Conservation (phyloP, 2,329 filamentous ascomycete species). For the Trichoderma pleuroti region DNA sequence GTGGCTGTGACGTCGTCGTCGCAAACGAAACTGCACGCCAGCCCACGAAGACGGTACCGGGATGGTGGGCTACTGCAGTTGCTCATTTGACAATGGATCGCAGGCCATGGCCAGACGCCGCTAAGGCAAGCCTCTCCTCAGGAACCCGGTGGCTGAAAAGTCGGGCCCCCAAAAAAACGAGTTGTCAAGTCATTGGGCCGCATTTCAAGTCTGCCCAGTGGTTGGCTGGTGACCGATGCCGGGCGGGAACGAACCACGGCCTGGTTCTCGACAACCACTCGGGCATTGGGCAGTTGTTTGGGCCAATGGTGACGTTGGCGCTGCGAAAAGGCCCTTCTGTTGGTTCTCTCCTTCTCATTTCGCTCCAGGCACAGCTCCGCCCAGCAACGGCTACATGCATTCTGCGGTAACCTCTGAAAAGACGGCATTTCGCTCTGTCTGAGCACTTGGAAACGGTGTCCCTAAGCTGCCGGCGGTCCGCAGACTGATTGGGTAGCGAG, state of each 20-base stretch:
- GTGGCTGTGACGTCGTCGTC: conserved; percentile 18
- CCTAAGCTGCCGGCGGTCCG: not conserved
- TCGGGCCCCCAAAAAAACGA: conserved; percentile 16
- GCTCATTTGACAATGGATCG: conserved; percentile 37
- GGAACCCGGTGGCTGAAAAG: conserved; percentile 17
- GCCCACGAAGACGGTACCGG: conserved; percentile 26
- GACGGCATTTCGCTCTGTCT: not conserved
- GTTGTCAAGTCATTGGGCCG: conserved; percentile 16
- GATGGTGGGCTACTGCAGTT: conserved; percentile 28
- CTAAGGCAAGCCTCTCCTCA: conserved; percentile 17
- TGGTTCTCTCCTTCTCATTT: not conserved
- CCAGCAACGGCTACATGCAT: conserved; percentile 13
- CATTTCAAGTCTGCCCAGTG: conserved; percentile 16
- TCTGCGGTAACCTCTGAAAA: conserved; percentile 12
- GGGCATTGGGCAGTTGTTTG: conserved; percentile 9
- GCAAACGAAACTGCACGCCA: conserved; percentile 20
- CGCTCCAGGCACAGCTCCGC: conserved; percentile 4
- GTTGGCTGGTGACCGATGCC: conserved; percentile 15
- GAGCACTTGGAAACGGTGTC: not conserved
- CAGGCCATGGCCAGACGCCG: not conserved
- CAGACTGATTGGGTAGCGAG: not conserved
- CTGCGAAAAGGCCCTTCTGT: not conserved
- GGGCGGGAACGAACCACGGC: not conserved
- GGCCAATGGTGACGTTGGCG: conserved; percentile 14
- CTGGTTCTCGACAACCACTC: not conserved